Conservation (phyloP, 495 filamentous ascomycete genomes). For the Aspergillus nanangensis region DNA sequence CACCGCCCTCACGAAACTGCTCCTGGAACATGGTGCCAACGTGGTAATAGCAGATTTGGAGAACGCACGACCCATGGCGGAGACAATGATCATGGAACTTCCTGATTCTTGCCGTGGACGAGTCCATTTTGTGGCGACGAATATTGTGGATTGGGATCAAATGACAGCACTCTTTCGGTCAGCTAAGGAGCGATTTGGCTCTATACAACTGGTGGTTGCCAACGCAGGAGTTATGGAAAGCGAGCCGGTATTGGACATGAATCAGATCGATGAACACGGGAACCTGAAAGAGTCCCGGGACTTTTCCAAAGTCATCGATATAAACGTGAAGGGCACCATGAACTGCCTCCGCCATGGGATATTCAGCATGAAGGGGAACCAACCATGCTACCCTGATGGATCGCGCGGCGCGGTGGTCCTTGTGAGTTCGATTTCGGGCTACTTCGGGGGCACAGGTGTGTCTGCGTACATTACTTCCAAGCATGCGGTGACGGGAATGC, state of each 20-base stretch:
- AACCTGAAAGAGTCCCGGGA: conserved; percentile 17
- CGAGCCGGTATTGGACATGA: conserved; percentile 8
- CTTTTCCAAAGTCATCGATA: conserved; percentile 22
- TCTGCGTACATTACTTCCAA: conserved; percentile 28
- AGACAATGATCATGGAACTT: conserved; percentile 9
- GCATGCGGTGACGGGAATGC: conserved; percentile 25
- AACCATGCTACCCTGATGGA: conserved; percentile 10
- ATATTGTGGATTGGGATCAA: conserved; percentile 23
- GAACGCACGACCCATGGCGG: conserved; percentile 5
- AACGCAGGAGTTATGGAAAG: conserved; percentile 60
- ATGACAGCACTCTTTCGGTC: conserved; percentile 46
- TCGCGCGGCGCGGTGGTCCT: no score
- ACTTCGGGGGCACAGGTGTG: conserved; percentile 28
- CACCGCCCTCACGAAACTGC: conserved; percentile 19
- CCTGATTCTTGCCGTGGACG: conserved; percentile 5
- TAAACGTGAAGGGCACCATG: conserved; percentile 32
- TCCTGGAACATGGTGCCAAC: conserved; percentile 19
- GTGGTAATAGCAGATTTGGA: conserved; percentile 23
- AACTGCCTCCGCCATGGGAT: conserved; percentile 8
- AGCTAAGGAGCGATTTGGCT: conserved; percentile 41
- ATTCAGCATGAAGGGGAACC: background rate
- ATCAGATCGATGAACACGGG: conserved; percentile 15
- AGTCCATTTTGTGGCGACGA: conserved; percentile 16
- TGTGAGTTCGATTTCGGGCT: conserved; percentile 23
- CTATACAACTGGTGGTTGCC: conserved; percentile 60